These are phyloP conservation scores for Acanthamoeba lenticulata DNA, from an alignment of 208 protist species.

Conservation along the genomic window DNA sequence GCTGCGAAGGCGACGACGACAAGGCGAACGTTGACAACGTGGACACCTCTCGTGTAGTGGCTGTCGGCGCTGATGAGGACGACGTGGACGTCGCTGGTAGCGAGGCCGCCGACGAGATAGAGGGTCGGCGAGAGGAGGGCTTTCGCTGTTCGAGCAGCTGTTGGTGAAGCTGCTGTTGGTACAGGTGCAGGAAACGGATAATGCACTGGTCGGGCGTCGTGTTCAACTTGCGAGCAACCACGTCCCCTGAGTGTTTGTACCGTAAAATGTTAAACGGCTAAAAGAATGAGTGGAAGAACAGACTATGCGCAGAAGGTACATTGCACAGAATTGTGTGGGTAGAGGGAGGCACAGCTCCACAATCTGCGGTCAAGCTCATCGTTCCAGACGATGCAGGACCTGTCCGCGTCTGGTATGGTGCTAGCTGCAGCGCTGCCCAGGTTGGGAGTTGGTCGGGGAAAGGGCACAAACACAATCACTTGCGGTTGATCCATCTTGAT, in stretches of 20 bases:
- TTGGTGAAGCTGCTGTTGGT: not conserved
- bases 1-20: not conserved
- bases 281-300: not conserved
- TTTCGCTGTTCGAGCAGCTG: not conserved
- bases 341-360: not conserved
- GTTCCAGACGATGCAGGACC: not conserved
- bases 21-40: not conserved
- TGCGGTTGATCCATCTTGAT: not conserved
- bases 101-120: not conserved
- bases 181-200: not conserved
- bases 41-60: not conserved
- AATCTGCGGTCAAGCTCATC: not conserved
- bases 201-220: not conserved
- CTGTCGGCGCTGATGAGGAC: not conserved
- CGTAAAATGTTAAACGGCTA: not conserved
- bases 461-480: not conserved
- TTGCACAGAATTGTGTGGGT: not conserved
- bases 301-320: not conserved
- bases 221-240: not conserved
- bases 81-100: too few species aligned
- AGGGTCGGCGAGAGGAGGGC: not conserved
- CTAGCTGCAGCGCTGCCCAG: not conserved
- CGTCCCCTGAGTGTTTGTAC: not conserved
- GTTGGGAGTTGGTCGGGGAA: not conserved
- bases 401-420: not conserved